Evolutionary conservation across 495 filamentous ascomycete genomes (phyloP), one percentile per base, ranked within the genome.

Genomic region (Aspergillus saccharolyticus): DNA sequence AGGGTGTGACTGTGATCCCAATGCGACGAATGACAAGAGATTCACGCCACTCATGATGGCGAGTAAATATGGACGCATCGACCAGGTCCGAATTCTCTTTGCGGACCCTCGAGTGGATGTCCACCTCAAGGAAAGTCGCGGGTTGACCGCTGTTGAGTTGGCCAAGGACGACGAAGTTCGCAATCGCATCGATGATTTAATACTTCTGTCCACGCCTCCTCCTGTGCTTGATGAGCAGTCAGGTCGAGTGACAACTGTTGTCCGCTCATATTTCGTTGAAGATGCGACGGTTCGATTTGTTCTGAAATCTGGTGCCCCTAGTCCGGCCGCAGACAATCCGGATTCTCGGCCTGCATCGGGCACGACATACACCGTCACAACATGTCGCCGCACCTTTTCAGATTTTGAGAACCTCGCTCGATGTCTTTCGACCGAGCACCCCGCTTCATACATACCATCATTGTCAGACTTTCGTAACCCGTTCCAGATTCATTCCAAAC

Each of bases 121-220:
- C 1, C 82, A 85, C 33, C 84, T 91, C 22, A 91, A 88, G 67
- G 95, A 99, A 61, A 69, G 89, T 14, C 84, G 95, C 52, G 95
- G 95, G 1, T 77, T 99, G 64, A 97, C 93, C 22, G 95, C 95
- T 2, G 91, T 97, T 16, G 95, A 99, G 69, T 77, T 99, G 46
- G 95, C 95, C 14, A 99, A 99, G 66, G 95, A 99, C 67, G 95
- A 99, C 64, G 95, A 99, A 63, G 88, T 99, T 19, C 83, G 95
- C 16, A 97, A 97, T 70, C 84, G 86, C 52, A 96, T 99, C 43
- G 95, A 99, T 65, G 94, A 99, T 65, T 76, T 99, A 55, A 85
- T 91, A 4, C 71, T 99, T 16, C 86, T 97, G 57, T 87, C 89
- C 5, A 85, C 85, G 57, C 78, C 82, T 1, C 68, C 68, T 39